A percentile compares a stretch with the other conserved stretches of the same genome.
Evolutionary conservation across 805 yeast genomes (phyloP).

Genomic region (Huiozyma naganishii): DNA sequence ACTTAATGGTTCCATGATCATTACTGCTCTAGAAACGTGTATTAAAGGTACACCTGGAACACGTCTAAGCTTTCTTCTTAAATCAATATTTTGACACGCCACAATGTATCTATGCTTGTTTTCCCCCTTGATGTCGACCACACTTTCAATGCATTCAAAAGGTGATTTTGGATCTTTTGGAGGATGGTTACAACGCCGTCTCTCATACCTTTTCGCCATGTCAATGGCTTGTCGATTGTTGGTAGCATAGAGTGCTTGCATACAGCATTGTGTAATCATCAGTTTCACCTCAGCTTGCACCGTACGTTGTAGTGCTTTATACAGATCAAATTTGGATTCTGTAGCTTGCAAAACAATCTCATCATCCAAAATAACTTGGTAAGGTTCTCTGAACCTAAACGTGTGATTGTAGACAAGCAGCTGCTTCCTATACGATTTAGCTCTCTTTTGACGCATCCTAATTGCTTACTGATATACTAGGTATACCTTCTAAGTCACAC

Average conservation of each 20-base stretch:
- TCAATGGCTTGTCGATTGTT: slow-evolving; percentile 68
- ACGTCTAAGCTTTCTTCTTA: slow-evolving; percentile 57
- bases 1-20: slow-evolving; percentile 92
- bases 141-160: slow-evolving; percentile 62
- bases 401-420: slow-evolving; percentile 76
- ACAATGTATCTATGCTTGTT: slow-evolving; percentile 88
- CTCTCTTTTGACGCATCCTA: slow-evolving; percentile 88
- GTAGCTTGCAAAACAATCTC: slow-evolving; percentile 58
- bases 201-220: slow-evolving; percentile 72
- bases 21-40: slow-evolving; percentile 81
- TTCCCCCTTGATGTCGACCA: slow-evolving; percentile 58
- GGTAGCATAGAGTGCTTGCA: slow-evolving; percentile 69
- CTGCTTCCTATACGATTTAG: slow-evolving; percentile 87
- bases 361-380: slow-evolving; percentile 81
- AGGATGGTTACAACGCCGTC: slow-evolving; percentile 86
- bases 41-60: slow-evolving; percentile 87
- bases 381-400: slow-evolving; percentile 89
- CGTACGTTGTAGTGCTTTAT: slow-evolving; percentile 68
- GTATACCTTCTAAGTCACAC: neutral
- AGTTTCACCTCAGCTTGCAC: slow-evolving; percentile 79
- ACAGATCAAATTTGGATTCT: slow-evolving; percentile 62
- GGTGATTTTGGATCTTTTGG: slow-evolving; percentile 53
- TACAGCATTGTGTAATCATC: slow-evolving; percentile 92
- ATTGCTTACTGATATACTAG: neutral
- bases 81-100: slow-evolving; percentile 66